Evolutionary conservation across 495 filamentous ascomycete genomes (phyloP).

Genomic region (Xylaria cubensis): DNA sequence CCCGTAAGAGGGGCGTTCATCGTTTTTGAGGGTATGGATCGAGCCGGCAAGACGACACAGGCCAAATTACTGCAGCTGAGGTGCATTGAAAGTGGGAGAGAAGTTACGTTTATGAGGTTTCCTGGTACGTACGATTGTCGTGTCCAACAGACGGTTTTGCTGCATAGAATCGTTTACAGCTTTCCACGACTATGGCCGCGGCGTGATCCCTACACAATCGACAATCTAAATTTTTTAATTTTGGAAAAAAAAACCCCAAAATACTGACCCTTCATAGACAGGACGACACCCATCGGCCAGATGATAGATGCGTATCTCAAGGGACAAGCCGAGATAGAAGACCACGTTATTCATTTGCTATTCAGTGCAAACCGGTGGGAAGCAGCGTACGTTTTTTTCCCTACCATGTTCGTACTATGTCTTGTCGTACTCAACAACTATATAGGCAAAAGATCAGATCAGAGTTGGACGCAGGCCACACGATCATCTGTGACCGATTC

Average conservation of each 20-base stretch:
- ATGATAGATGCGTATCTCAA: constrained; percentile 90
- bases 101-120: constrained; percentile 81
- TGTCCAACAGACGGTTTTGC: neutral
- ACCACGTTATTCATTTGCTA: constrained; percentile 92
- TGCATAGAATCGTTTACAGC: neutral
- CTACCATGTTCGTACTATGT: neutral
- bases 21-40: constrained; percentile 92
- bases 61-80: constrained; percentile 71
- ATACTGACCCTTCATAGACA: constrained; percentile 59
- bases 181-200: neutral
- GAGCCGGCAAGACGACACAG: constrained; percentile 95
- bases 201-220: neutral
- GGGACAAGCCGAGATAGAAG: constrained; percentile 75
- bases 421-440: constrained; percentile 5
- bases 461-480: constrained; percentile 69
- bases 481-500: constrained; percentile 88
- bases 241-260: no score
- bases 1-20: constrained; percentile 74
- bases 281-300: constrained; percentile 85
- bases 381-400: constrained; percentile 56
- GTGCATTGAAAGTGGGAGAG: constrained; percentile 65
- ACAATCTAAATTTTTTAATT: no score
- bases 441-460: constrained; percentile 63
- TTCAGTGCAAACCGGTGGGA: constrained; percentile 99
- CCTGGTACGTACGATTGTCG: constrained; percentile 67